phyloP scores from a whole-genome alignment of 2,329 filamentous ascomycete species.

The Diaporthe ampelina region DNA sequence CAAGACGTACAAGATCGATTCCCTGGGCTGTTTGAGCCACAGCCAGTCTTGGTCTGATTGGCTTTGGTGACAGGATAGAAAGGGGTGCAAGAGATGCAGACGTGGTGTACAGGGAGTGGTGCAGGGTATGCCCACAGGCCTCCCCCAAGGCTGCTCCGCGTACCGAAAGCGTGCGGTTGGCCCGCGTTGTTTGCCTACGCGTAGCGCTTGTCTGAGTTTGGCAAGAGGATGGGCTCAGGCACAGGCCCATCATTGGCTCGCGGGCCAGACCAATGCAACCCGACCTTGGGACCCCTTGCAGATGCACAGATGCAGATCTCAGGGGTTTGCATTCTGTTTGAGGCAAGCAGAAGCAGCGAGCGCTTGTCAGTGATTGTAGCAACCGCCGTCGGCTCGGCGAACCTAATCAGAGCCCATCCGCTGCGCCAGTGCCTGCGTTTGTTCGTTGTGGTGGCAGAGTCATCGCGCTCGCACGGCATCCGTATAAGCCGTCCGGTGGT shows the following conservation, averaged over 20 bases:
- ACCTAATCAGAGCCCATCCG: neutral
- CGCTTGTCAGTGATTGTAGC: slow-evolving; percentile 12
- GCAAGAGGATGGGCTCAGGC: slow-evolving; percentile 35
- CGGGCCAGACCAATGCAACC: slow-evolving; percentile 33
- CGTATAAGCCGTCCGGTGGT: slow-evolving; percentile 11
- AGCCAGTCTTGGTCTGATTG: neutral
- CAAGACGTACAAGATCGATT: neutral
- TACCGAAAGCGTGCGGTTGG: slow-evolving; percentile 7
- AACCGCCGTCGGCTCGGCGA: slow-evolving; percentile 6
- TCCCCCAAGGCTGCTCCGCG: neutral
- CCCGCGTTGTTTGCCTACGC: slow-evolving; percentile 28
- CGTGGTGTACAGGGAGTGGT: neutral
- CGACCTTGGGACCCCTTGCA: slow-evolving; percentile 31
- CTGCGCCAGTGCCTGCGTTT: neutral
- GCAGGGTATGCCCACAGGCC: slow-evolving; percentile 15
- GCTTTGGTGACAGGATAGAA: slow-evolving; percentile 1
- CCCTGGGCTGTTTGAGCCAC: neutral
- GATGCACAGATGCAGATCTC: slow-evolving; percentile 34
- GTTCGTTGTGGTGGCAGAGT: neutral
- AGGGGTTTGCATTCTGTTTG: slow-evolving; percentile 35
- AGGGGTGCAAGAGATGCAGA: slow-evolving; percentile 10
- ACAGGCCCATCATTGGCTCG: slow-evolving; percentile 40
- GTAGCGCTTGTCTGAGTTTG: slow-evolving; percentile 32
- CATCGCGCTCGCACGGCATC: neutral
- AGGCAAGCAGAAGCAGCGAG: slow-evolving; percentile 25